phyloP scores from a whole-genome alignment of 2,329 filamentous ascomycete genomes.

The Colletotrichum sp. region DNA sequence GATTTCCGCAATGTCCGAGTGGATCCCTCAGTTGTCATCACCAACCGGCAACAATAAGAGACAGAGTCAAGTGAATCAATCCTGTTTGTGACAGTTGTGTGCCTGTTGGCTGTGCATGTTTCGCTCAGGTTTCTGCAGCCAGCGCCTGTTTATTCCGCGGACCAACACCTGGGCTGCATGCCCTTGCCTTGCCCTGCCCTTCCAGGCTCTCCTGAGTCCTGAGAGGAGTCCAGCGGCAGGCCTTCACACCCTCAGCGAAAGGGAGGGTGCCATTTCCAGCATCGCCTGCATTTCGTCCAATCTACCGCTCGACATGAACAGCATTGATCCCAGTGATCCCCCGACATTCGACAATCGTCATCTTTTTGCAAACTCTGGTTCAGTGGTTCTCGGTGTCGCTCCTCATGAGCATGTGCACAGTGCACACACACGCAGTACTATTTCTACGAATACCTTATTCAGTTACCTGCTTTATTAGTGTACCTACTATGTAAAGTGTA shows the following conservation, averaged over 20 bases:
- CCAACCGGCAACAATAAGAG: not conserved
- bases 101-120: slow-evolving; percentile 9
- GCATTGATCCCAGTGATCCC: not conserved
- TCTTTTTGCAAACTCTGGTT: not conserved
- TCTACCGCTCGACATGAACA: not conserved
- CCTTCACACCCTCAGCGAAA: not conserved
- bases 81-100: not conserved
- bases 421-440: not conserved
- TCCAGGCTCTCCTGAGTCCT: not conserved
- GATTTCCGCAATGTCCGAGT: slow-evolving; percentile 1
- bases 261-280: not conserved
- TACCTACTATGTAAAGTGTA: not conserved
- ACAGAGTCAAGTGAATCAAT: not conserved
- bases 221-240: not conserved
- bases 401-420: not conserved
- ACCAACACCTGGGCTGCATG: not conserved
- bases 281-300: not conserved
- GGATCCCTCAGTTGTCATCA: not conserved
- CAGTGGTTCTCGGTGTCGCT: not conserved
- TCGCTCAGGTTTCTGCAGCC: slow-evolving; percentile 1
- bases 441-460: not conserved
- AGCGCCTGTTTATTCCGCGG: not conserved
- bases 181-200: not conserved
- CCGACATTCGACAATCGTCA: not conserved
- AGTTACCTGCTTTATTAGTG: not conserved